Percentiles rank a stretch among this genome's conserved stretches.
Conservation (phyloP, 2,329 filamentous ascomycete species). For the Metarhizium humberi region DNA sequence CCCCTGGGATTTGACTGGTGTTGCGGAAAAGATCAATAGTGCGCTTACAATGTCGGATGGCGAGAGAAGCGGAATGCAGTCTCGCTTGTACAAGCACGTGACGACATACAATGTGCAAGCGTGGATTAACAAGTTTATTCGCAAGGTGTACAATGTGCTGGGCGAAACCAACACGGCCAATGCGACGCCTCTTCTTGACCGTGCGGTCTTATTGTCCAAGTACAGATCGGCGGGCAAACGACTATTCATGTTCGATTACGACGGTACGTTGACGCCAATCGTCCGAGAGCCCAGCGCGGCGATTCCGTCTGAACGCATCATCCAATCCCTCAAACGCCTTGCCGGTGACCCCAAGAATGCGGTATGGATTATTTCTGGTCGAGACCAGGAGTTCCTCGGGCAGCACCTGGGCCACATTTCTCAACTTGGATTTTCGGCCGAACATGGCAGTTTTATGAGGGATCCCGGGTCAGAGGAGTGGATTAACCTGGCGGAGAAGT, state of each 20-base stretch:
- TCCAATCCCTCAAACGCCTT: conserved; percentile 69
- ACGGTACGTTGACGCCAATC: conserved; percentile 92
- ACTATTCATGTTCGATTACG: conserved; percentile 98
- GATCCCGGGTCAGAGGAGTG: conserved; percentile 68
- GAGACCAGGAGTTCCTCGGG: conserved; percentile 84
- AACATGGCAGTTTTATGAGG: conserved; percentile 93
- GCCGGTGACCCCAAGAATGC: conserved; percentile 72
- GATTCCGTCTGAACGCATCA: conserved; percentile 74
- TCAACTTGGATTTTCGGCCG: conserved; percentile 85
- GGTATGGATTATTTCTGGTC: conserved; percentile 97
- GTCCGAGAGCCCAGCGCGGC: conserved; percentile 85
- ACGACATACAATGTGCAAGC: conserved; percentile 75
- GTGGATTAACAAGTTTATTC: conserved; percentile 76
- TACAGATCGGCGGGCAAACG: conserved; percentile 70
- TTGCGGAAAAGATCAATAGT: conserved; percentile 72
- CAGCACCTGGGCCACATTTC: conserved; percentile 88
- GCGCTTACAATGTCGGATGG: conserved; percentile 68
- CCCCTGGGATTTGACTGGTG: conserved; percentile 82
- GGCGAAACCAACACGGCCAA: conserved; percentile 65
- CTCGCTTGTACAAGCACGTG: conserved; percentile 72
- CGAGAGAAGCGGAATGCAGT: conserved; percentile 59
- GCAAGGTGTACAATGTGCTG: conserved; percentile 70
- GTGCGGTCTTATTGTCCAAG: conserved; percentile 57
- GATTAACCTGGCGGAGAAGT: conserved; percentile 79
- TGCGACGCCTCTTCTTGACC: conserved; percentile 75